Base-by-base conservation (phyloP, 257 asterid species). In the Solanum peruvianum region DNA sequence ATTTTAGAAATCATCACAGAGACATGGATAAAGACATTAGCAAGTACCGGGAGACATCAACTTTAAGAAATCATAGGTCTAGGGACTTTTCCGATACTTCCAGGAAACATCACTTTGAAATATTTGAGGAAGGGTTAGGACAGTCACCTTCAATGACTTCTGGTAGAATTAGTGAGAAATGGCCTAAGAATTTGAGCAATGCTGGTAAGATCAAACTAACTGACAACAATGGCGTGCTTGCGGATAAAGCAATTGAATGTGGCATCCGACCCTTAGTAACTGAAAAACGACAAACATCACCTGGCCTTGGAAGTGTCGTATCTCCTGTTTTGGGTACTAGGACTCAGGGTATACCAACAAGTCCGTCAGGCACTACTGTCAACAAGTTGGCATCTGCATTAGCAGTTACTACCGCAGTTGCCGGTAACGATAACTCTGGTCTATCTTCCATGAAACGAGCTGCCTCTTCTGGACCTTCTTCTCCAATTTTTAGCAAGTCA, bases 341-440 rank as follows among this genome's bases (percentile, higher is more conserved):
- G 87, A 89, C 92, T 81, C 94, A 91, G 89, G 91, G 90, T 87
- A 87, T 93, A 90, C 93, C 95, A 64, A 76, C 86, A 49, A 90
- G 91, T 62, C 56, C 90, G 90, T 91, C 97, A 42, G 87, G 93
- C 86, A 84, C 91, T 82, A 87, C 90, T 67, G 93, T 94, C 52
- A 97, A 94, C 85, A 96, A 93, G 89, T 96, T 98, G 97, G 93
- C 95, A 42, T 96, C 98, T 0, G 95, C 96, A 76, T 88, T 94
- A 82, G 98, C 96, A 41, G 98, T 94, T 91, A 95, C 91, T 80
- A 95, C 94, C 37, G 83, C 90, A 62, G 25, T 88, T 44, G 88
- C 85, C 82, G 94, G 89, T 83, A 90, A 89, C 82, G 87, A 90
- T 78, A 94, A 92, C 72, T 66, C 92, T 75, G 90, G 89, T 70